Evolutionary conservation across 345 rosid genomes (phyloP).

Genomic region (Melaleuca alternifolia): DNA sequence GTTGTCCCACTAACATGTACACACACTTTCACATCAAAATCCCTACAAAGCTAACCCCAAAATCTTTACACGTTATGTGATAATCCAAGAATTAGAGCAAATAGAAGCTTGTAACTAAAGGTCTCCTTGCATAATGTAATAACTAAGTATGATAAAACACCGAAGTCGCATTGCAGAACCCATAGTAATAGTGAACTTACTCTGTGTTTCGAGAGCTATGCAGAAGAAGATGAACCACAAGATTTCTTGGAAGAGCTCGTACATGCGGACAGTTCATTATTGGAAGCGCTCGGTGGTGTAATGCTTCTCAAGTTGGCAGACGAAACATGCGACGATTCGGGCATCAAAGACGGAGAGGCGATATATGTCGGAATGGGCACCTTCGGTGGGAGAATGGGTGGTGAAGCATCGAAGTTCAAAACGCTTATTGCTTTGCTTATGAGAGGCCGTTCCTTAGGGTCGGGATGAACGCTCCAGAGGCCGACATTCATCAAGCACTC

Average conservation of each 20-base stretch:
- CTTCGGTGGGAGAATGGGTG: slow-evolving; percentile 1
- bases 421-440: background rate
- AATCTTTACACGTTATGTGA: background rate
- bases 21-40: no score
- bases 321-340: background rate
- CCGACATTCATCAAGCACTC: background rate
- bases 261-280: background rate
- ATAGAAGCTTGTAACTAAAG: background rate
- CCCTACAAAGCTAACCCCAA: background rate
- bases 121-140: background rate
- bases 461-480: background rate
- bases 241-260: background rate
- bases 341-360: background rate
- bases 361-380: slow-evolving; percentile 2
- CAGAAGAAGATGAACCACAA: slow-evolving; percentile 1
- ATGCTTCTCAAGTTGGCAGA: background rate
- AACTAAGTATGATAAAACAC: slow-evolving; percentile 1
- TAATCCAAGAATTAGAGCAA: no score
- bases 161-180: background rate
- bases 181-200: background rate
- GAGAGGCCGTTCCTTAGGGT: background rate
- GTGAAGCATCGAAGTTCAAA: background rate
- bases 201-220: fast-evolving
- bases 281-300: background rate
- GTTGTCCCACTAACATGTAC: no score